phyloP scores from a whole-genome alignment of 2,329 filamentous ascomycete species.

The Apiospora arundinis region DNA sequence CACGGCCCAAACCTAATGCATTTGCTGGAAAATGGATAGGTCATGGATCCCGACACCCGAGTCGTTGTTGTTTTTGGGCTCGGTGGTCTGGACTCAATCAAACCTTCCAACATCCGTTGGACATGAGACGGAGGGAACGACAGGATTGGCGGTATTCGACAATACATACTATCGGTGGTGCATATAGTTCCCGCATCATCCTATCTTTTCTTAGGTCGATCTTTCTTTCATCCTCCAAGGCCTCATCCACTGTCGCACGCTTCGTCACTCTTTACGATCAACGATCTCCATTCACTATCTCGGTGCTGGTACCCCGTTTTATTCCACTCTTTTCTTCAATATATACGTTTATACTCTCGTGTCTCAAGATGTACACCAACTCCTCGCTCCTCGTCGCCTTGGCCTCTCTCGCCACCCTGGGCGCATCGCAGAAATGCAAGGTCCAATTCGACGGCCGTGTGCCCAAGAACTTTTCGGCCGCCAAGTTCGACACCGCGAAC shows the following conservation, averaged over 20 bases:
- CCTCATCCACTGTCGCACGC: neutral
- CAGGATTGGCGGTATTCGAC: neutral
- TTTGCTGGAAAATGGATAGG: neutral
- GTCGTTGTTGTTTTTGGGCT: neutral
- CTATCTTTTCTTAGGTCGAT: neutral
- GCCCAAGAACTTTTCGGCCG: conserved; percentile 43
- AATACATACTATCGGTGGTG: neutral
- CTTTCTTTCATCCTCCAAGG: neutral
- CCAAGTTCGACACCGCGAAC: conserved; percentile 49
- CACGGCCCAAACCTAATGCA: conserved; percentile 17
- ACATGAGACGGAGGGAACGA: neutral
- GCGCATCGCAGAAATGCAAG: conserved; percentile 40
- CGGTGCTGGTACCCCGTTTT: conserved; percentile 13
- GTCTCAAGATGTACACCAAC: conserved; percentile 7
- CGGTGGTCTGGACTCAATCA: neutral
- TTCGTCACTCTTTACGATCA: neutral
- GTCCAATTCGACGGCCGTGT: conserved; percentile 56
- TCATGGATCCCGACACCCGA: neutral
- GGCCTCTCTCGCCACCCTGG: conserved; percentile 20
- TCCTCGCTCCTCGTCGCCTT: neutral
- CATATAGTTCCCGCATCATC: conserved; percentile 8
- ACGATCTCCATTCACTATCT: neutral
- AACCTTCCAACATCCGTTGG: neutral
- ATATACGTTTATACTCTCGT: no score
- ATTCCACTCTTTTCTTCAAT: neutral